Evolutionary conservation across 164 flowering plant species (phyloP), one percentile per base, ranked within the genome.

Genomic region (Sedum album): DNA sequence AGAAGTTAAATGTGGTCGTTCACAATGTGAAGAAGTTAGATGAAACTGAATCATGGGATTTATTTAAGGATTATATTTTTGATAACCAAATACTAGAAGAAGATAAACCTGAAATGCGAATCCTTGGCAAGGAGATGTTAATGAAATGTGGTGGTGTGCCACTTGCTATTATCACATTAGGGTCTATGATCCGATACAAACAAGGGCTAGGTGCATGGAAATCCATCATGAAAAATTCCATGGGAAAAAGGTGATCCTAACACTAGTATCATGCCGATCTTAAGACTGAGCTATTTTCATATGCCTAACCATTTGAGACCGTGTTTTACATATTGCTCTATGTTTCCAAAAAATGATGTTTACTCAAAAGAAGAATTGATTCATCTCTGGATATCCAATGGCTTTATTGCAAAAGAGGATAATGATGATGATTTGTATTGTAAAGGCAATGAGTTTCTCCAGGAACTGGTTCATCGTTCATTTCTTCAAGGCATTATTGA

Each of bases 351-450:
- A 46, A 60, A 26, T 66, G 17, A 23, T 9, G 49, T 23, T 6
- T 42, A 21, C 11, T 31, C 15, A 30, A 46, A 46, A 11, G 69
- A 66, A 6, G 8, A 18, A 14, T 44, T 66, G 31, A 66, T 66
- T 44, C 69, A 23, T 2, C 21, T 66, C n/a, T 66, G 69, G 69
- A 46, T 66, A 28, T 31, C 69, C 49, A 42, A 66, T 39, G 69
- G 69, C 10, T 66, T 66, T 46, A 66, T 66, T 30, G 18, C 6
- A 30, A 9, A 21, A 30, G 21, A n/a, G n/a, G n/a, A 35, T 1
- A 23, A 20, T 30, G 36, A 31, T 15, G 21, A 61, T 6, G 38
- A 61, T 15, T 4, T 26, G 11, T n/a, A 30, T 10, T 17, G 20
- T 35, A 17, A 14, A 30, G 65, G 14, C 14, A 18, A 26, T 31